A percentile compares a stretch with the other conserved stretches of the same genome.
Evolutionary conservation across 495 filamentous ascomycete genomes (phyloP).

Genomic region (Penicillium fimorum): DNA sequence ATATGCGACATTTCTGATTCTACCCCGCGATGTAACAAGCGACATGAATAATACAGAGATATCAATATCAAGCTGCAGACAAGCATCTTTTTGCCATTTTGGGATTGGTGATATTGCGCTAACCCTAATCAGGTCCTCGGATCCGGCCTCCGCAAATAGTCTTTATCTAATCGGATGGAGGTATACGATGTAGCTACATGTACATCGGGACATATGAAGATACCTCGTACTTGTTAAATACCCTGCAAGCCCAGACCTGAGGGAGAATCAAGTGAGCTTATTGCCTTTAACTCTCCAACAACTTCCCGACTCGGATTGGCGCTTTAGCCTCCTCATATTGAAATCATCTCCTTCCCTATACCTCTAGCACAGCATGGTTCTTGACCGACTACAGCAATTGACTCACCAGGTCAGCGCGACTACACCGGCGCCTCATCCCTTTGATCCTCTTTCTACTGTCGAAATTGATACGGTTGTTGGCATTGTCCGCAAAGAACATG

Average conservation of each 20-base stretch:
- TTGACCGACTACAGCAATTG: constrained; percentile 68
- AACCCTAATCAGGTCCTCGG: constrained; percentile 23
- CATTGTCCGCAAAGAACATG: constrained; percentile 69
- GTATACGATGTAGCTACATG: background rate
- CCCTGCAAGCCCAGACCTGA: background rate
- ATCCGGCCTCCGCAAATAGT: constrained; percentile 31
- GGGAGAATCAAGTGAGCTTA: background rate
- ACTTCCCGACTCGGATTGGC: background rate
- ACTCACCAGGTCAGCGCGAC: constrained; percentile 61
- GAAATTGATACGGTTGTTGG: constrained; percentile 78
- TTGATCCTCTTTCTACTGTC: constrained; percentile 73
- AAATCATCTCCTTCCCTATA: background rate
- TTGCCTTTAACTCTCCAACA: background rate
- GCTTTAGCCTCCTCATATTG: background rate
- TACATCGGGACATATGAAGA: background rate
- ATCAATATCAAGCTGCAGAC: constrained; percentile 11
- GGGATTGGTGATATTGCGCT: constrained; percentile 11
- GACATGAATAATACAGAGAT: constrained; percentile 3
- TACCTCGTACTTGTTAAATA: constrained; percentile 2
- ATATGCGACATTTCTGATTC: background rate
- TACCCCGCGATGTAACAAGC: constrained; percentile 3
- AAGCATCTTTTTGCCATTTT: constrained; percentile 25
- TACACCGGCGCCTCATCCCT: constrained; percentile 64
- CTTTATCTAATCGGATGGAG: constrained; percentile 22
- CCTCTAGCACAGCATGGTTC: constrained; percentile 48